Evolutionary conservation across 2,329 filamentous ascomycete species (phyloP).

Genomic region (Apiospora kogelbergensis): DNA sequence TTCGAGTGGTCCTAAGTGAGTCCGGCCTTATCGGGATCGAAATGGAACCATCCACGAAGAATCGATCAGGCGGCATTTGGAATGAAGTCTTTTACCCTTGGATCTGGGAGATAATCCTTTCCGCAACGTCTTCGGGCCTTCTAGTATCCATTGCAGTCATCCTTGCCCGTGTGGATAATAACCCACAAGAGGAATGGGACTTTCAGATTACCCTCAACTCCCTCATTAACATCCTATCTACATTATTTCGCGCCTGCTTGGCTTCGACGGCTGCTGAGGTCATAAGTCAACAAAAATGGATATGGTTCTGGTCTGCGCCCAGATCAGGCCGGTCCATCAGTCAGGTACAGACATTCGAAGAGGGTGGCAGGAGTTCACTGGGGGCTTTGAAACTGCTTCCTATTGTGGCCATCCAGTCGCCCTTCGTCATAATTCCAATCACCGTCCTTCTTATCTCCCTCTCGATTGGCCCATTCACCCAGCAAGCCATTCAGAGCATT

Average conservation of each 20-base stretch:
- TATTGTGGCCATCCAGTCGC: background rate
- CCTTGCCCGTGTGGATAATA: background rate
- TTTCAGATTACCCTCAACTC: background rate
- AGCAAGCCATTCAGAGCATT: background rate
- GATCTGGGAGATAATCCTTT: too few species aligned
- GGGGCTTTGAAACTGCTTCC: background rate
- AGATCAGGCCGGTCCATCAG: background rate
- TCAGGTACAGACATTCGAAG: background rate
- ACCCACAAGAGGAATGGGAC: background rate
- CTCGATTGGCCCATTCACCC: background rate
- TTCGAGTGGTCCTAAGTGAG: too few species aligned
- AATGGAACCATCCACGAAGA: too few species aligned
- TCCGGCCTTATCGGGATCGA: too few species aligned
- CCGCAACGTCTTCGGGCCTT: background rate
- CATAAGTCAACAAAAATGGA: conserved; percentile 8
- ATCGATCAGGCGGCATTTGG: too few species aligned
- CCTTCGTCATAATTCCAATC: background rate
- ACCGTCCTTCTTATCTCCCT: background rate
- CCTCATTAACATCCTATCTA: background rate
- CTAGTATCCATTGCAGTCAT: background rate
- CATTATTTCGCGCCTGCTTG: background rate
- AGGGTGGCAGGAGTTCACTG: background rate
- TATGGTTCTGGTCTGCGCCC: conserved; percentile 4
- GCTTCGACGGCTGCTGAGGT: background rate
- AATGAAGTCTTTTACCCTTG: too few species aligned